Base-by-base conservation (phyloP, 2,329 filamentous ascomycete genomes). In the Myotisia sp. region DNA sequence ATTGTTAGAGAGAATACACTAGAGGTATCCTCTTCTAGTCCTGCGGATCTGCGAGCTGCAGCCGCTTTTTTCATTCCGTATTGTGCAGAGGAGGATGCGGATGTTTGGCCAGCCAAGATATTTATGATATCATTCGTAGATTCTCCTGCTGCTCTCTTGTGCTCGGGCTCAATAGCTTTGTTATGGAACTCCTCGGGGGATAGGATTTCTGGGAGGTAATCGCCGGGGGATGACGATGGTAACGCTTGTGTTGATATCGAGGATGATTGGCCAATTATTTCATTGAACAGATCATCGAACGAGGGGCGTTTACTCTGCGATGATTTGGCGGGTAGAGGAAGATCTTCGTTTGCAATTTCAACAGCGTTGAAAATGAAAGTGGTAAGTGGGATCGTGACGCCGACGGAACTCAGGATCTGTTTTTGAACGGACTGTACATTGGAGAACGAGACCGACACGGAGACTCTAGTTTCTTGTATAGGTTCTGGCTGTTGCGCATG, bases 271-370 rank as follows among this genome's bases (percentile, higher is more conserved):
- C 86, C 87, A 5, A 98, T 70, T 9, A 95, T 68, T 48, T 87
- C 76, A 53, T 94, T 76, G 61, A 95, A 95, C 8, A 98, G 72
- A 54, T 92, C 84, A 51, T 85, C 73, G n/a, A n/a, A n/a, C 22
- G 79, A 65, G 1, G 80, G 76, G 14, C 36, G 29, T 26, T 34
- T 26, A 6, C 29, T 10, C 13, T 32, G 26, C 9, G 79, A 78
- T 51, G 74, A 68, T 29, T 70, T 67, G 40, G 65, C 64, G 4
- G 75, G 71, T 18, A 70, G 64, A 2, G 87, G 87, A 5, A 95
- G 71, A 29, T 80, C 74, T 42, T 90, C 79, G 59, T 95, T 95
- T 40, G 90, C 90, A 17, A 92, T 62, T 49, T 90, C 78, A 26
- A 81, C 72, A 26, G 90, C 90, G 35, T 85, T 79, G 36, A 76